Base-by-base conservation (phyloP, 108 stramenopile genomes). In the Nitzschia palea region DNA sequence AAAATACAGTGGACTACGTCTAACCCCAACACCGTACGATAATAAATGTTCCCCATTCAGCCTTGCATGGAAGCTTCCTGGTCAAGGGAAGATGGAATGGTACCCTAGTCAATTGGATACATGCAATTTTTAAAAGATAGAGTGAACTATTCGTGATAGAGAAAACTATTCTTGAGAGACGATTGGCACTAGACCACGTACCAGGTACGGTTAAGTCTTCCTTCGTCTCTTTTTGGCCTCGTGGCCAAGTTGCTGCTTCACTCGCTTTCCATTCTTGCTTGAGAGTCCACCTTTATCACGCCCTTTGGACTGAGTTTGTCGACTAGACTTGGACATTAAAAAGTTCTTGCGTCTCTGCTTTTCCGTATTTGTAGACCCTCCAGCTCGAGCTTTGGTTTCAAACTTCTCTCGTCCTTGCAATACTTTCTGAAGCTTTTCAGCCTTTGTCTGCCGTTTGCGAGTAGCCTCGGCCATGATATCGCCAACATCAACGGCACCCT, bases 301-400 rank as follows among this genome's bases (percentile, higher is more conserved):
- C 26, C 73, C 71, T 60, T 90, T 91, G 36, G 78, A 65, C 53
- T 89, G 79, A 18, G 85, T 76, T 17, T 60, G 57, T 55, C 69
- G 74, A 43, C 88, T 82, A 34, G 77, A 81, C 59, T 89, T 90
- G 26, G 82, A 70, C 96, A 97, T 97, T 30, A 81, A 44, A 56
- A 93, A 97, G 69, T 91, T 95, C 87, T 97, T 97, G 55, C 79
- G 90, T 44, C 94, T 74, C 61, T 71, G 75, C 79, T 97, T 97
- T 73, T 97, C 96, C 9, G 79, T 87, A 70, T 97, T 97, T 27
- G 94, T 97, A 22, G 86, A 85, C 42, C 96, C 96, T 44, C 96
- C 96, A 27, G 77, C 82, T 17, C 94, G 86, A 34, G 66, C 75
- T 67, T 88, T 93, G 48, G 74, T 50, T 74, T 95, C 89, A 67